Base-by-base conservation (phyloP, 805 yeast genomes). In the Kodamaea leandrae region DNA sequence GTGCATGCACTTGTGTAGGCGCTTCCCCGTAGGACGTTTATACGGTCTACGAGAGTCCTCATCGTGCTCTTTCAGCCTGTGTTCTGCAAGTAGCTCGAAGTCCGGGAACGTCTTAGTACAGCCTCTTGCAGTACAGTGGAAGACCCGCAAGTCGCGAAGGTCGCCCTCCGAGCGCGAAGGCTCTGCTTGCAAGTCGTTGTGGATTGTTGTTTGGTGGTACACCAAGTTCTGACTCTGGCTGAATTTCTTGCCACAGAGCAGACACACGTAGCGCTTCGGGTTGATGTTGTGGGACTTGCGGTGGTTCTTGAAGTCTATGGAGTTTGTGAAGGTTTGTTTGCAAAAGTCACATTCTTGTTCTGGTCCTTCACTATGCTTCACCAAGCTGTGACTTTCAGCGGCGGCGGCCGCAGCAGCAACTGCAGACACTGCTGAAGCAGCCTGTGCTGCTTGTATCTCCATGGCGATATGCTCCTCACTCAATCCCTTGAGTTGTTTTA, bases 1-100 rank as follows among this genome's bases (percentile, higher is more conserved):
- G 44, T 51, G 48, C 23, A 37, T 35, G 41, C 60, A 55, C 25
- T 18, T 33, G 35, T 52, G 53, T 33, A 57, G 54, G 35, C 53
- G 54, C 38, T 55, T 58, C n/a, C 58, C 59, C 3, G 54, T 50
- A 15, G 42, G 39, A 36, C 58, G 46, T 15, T 41, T 41, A 38
- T 33, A 53, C 18, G 58, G 55, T 14, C 50, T 55, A 15, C 51
- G 49, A 5, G 52, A 16, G 24, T 36, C 36, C 19, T 20, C 39
- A 18, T 20, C 34, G 34, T 45, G 49, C 39, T 32, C 33, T 21
- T 39, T 29, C 2, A 13, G 18, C 21, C 37, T 39, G 37, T 45
- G 49, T 9, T 24, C 39, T 7, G 39, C 27, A 5, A 45, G 46
- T 12, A 20, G 40, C 32, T 50, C 42, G 32, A 38, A 42, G 37